Evolutionary conservation across 106 monocot species (phyloP), one percentile per base, ranked within the genome.

Genomic region (Acanthochlamys bracteata): DNA sequence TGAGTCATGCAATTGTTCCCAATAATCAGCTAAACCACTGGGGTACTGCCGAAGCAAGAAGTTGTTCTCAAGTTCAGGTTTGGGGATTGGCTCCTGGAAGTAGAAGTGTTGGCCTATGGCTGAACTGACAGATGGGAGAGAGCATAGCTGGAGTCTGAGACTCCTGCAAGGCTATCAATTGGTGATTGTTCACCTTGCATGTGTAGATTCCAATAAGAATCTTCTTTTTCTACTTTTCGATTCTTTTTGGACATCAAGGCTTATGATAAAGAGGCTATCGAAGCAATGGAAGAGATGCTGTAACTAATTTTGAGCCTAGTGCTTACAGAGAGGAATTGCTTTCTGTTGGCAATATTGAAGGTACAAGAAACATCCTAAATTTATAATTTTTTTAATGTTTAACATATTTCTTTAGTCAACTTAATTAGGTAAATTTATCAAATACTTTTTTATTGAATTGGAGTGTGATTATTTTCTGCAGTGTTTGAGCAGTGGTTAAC

Each of bases 81-180:
- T 33, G 33, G 33, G 33, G 33, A 33, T 33, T 33, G 33, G 33
- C 33, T 33, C 33, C 6, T 33, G 33, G 33, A 33, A 33, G 33
- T 33, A 33, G 33, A 3, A 33, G 33, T 33, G 33, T 62, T 64
- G 65, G 59, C 57, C 72, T 80, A 87, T 66, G 74, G 81, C 72
- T 89, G 82, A 80, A 52, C 83, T 93, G 93, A 93, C 93, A 93
- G 93, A 93, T 89, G 93, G 89, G 93, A 93, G 93, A 93, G 89
- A 93, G 93, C 93, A 93, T 88, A 85, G 80, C 73, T 79, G 63
- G 88, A 88, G 71, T 93, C 82, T 0, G 82, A 33, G 71, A 68
- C 79, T 68, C 77, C 79, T 25, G 70, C 49, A 22, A 82, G 60
- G 40, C 74, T 64, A 57, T 83, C 82, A 8, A 72, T 66, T 2